A percentile compares a stretch with the other conserved stretches of the same genome.
phyloP scores from a whole-genome alignment of 2,329 filamentous ascomycete species.

The Aspergillus pseudotamarii region DNA sequence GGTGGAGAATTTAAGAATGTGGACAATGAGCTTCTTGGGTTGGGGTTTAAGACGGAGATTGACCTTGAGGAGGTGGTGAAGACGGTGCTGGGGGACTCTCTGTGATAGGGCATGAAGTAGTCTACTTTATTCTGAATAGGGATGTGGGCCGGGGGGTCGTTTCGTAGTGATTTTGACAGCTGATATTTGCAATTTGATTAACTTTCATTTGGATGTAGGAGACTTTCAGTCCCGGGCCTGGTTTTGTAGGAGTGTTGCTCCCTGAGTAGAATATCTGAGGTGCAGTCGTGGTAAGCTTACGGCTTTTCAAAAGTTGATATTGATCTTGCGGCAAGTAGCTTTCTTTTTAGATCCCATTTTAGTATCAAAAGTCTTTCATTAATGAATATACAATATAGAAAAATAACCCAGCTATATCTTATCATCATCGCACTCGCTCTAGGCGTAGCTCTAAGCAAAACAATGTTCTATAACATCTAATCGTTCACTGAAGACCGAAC shows the following conservation, averaged over 20 bases:
- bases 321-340: background rate
- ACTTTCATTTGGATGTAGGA: background rate
- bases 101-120: background rate
- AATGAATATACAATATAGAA: background rate
- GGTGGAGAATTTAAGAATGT: conserved; percentile 6
- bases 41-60: background rate
- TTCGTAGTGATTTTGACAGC: background rate
- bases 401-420: background rate
- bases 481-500: background rate
- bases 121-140: too few species aligned
- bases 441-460: background rate
- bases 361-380: background rate
- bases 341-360: background rate
- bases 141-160: background rate
- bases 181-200: background rate
- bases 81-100: background rate
- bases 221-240: accelerated
- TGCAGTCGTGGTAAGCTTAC: background rate
- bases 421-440: background rate
- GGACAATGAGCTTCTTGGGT: conserved; percentile 9
- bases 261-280: too few species aligned
- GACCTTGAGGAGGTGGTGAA: conserved; percentile 9
- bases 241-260: too few species aligned
- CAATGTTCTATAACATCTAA: background rate
- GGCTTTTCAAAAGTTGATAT: background rate